Evolutionary conservation across 805 yeast species (phyloP).

Genomic region (Metschnikowia proteae): DNA sequence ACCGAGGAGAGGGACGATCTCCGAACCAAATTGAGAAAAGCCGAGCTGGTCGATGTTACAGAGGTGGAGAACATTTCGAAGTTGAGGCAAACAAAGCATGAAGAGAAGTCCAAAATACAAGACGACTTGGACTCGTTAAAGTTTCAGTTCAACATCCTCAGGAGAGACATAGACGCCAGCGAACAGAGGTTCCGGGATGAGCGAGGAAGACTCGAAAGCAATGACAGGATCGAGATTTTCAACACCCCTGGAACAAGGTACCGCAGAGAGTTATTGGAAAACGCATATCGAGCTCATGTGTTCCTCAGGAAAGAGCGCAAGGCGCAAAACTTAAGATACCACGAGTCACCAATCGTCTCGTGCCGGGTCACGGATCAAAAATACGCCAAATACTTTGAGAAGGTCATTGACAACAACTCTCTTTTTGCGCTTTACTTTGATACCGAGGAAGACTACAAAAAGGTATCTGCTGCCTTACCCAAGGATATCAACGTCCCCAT

Average conservation of each 20-base stretch:
- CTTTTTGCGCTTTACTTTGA: constrained; percentile 62
- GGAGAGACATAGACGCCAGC: constrained; percentile 8
- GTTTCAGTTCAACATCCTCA: constrained; percentile 6
- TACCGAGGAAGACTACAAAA: constrained; percentile 46
- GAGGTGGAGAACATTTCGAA: constrained; percentile 5
- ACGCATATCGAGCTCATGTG: constrained; percentile 38
- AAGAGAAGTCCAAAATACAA: constrained; percentile 28
- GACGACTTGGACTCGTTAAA: constrained; percentile 13
- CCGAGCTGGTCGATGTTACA: constrained; percentile 10
- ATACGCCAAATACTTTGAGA: constrained; percentile 55
- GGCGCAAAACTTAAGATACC: constrained; percentile 42
- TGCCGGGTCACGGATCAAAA: constrained; percentile 49
- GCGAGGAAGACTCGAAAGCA: constrained; percentile 17
- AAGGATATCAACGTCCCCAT: constrained; percentile 49
- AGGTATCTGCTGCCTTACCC: constrained; percentile 37
- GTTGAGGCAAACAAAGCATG: constrained; percentile 13
- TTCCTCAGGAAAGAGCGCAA: constrained; percentile 36
- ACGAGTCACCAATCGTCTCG: constrained; percentile 72
- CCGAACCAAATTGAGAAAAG: constrained; percentile 4
- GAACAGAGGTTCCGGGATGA: constrained; percentile 13
- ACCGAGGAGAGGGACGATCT: constrained; percentile 11
- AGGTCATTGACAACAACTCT: constrained; percentile 51
- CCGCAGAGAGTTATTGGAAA: constrained; percentile 33
- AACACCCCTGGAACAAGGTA: constrained; percentile 28
- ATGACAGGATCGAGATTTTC: constrained; percentile 51